Conservation (phyloP, 495 filamentous ascomycete species). For the Staphylotrichum longicolle region DNA sequence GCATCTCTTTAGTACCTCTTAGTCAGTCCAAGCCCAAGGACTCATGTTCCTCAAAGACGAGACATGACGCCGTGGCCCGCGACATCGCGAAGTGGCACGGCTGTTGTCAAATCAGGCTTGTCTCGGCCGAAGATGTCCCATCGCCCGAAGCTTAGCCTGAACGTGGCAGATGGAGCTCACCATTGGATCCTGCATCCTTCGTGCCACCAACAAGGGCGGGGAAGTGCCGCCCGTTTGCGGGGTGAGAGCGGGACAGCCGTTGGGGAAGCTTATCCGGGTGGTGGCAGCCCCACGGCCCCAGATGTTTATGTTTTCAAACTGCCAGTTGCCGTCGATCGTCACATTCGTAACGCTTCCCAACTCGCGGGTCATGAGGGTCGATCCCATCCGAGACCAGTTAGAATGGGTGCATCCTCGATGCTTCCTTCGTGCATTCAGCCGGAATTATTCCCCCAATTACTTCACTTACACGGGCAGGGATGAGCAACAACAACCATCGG, state of each 20-base stretch:
- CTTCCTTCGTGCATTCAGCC: slow-evolving; percentile 13
- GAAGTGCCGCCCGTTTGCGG: slow-evolving; percentile 2
- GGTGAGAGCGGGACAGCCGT: background rate
- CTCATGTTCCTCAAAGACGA: background rate
- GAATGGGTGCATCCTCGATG: background rate
- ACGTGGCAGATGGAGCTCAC: background rate
- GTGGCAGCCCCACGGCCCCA: background rate
- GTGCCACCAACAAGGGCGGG: slow-evolving; percentile 1
- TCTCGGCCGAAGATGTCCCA: slow-evolving; percentile 22
- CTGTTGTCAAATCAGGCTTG: background rate
- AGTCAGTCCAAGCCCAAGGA: too few relatives aligned
- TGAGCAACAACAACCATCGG: background rate
- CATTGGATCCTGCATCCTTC: background rate
- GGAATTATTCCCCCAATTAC: slow-evolving; percentile 25
- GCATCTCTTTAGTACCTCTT: too few relatives aligned
- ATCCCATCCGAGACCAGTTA: background rate
- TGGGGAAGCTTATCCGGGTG: background rate
- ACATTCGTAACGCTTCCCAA: background rate
- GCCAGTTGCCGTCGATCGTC: too few relatives aligned
- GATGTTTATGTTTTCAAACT: background rate
- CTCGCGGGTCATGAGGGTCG: background rate
- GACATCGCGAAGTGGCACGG: background rate
- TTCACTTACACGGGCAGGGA: background rate
- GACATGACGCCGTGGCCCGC: background rate
- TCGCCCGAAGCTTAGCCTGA: slow-evolving; percentile 21